phyloP scores from a whole-genome alignment of 352 stramenopile species.

The Pythium vanterpoolii region DNA sequence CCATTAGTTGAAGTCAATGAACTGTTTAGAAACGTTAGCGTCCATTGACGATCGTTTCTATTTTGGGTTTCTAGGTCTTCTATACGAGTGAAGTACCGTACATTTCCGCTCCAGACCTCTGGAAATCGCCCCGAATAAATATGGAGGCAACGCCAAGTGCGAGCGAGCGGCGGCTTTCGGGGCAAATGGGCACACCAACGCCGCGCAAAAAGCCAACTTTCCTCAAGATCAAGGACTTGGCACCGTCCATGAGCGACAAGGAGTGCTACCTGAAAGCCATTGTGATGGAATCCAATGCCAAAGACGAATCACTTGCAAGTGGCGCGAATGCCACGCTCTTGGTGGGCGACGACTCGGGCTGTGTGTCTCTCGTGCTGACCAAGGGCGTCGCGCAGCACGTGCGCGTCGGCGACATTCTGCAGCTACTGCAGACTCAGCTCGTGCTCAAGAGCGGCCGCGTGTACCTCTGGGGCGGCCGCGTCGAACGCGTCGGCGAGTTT shows the following conservation, averaged over 20 bases:
- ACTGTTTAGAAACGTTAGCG: neutral
- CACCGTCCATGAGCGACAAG: constrained; percentile 49
- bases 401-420: constrained; percentile 72
- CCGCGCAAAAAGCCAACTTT: constrained; percentile 55
- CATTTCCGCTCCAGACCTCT: neutral
- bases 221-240: constrained; percentile 72
- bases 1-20: constrained; percentile 21
- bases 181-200: constrained; percentile 24
- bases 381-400: constrained; percentile 65
- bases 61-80: constrained; percentile 5
- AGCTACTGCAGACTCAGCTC: constrained; percentile 62
- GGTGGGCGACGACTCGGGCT: constrained; percentile 79
- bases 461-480: constrained; percentile 76
- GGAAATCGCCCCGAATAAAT: neutral
- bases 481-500: constrained; percentile 85
- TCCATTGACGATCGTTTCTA: constrained; percentile 3
- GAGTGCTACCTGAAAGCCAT: constrained; percentile 76
- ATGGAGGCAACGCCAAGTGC: constrained; percentile 2
- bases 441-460: constrained; percentile 76
- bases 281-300: constrained; percentile 79
- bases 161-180: constrained; percentile 13
- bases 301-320: constrained; percentile 60
- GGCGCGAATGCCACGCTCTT: constrained; percentile 81
- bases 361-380: constrained; percentile 74
- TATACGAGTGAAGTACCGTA: constrained; percentile 6